A percentile compares a stretch with the other conserved stretches of the same genome.
Evolutionary conservation across 2,329 filamentous ascomycete species (phyloP).

Genomic region (Monosporascus sp.): DNA sequence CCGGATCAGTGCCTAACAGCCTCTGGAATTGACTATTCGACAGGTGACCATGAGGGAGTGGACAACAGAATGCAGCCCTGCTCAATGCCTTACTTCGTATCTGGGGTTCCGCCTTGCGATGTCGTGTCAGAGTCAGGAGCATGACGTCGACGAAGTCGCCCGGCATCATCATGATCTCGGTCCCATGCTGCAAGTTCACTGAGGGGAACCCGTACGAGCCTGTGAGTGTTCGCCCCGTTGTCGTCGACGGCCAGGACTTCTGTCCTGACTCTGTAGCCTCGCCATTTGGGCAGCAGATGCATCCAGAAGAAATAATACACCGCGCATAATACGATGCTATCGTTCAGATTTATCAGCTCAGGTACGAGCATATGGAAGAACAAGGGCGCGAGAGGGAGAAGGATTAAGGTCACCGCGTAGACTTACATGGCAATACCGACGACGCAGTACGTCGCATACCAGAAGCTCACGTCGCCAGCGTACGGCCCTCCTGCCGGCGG

Average conservation of each 20-base stretch:
- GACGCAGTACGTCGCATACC: conserved; percentile 65
- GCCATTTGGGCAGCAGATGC: conserved; percentile 45
- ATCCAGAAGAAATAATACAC: conserved; percentile 58
- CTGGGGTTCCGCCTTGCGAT: background rate
- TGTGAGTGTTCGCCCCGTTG: conserved; percentile 37
- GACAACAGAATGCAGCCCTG: no score
- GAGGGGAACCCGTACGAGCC: conserved; percentile 48
- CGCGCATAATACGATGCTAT: conserved; percentile 45
- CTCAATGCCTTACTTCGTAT: no score
- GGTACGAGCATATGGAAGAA: background rate
- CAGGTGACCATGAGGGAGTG: no score
- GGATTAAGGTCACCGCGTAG: background rate
- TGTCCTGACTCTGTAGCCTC: conserved; percentile 51
- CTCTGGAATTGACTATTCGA: no score
- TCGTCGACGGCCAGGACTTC: conserved; percentile 47
- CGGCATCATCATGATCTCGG: conserved; percentile 47
- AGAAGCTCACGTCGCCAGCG: conserved; percentile 65
- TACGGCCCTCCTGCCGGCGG: conserved; percentile 55
- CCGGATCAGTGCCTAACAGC: no score
- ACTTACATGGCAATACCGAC: conserved; percentile 60
- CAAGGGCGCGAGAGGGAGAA: background rate
- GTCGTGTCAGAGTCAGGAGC: background rate
- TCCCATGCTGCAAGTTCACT: conserved; percentile 52
- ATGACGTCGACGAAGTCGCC: conserved; percentile 17
- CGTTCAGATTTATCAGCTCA: background rate